A percentile compares a stretch with the other conserved stretches of the same genome.
phyloP scores from a whole-genome alignment of 2,329 filamentous ascomycete genomes.

The Sclerotinia glacialis region DNA sequence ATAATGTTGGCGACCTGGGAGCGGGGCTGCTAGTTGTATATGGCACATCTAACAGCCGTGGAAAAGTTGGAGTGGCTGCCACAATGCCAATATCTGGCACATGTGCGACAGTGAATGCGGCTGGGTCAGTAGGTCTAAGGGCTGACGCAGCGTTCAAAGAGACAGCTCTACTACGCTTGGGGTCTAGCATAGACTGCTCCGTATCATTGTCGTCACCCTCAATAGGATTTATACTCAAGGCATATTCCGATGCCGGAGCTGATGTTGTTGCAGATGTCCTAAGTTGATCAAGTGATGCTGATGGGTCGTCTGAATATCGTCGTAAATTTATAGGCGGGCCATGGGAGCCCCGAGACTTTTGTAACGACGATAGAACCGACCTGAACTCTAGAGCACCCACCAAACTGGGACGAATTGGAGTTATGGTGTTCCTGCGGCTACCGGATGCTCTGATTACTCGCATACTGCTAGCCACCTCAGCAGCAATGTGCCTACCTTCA shows the following conservation, averaged over 20 bases:
- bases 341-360: constrained; percentile 74
- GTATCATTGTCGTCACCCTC: constrained; percentile 25
- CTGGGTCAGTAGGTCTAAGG: constrained; percentile 27
- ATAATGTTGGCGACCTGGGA: constrained; percentile 42
- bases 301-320: constrained; percentile 63
- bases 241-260: constrained; percentile 38
- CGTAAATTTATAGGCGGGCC: constrained; percentile 66
- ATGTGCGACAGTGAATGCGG: constrained; percentile 33
- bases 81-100: constrained; percentile 38
- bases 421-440: constrained; percentile 69
- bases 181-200: constrained; percentile 24
- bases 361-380: constrained; percentile 81
- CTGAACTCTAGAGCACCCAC: constrained; percentile 92
- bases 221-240: constrained; percentile 44
- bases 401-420: constrained; percentile 85
- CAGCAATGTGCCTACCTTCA: constrained; percentile 64
- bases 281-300: constrained; percentile 32
- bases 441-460: constrained; percentile 69
- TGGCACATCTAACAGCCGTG: constrained; percentile 34
- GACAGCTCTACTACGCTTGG: constrained; percentile 34
- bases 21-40: constrained; percentile 32
- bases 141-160: constrained; percentile 37
- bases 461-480: constrained; percentile 92
- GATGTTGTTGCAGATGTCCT: constrained; percentile 47
- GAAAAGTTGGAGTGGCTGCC: constrained; percentile 44